phyloP scores from a whole-genome alignment of 208 protist species.

The Trypanosoma platydactyli region DNA sequence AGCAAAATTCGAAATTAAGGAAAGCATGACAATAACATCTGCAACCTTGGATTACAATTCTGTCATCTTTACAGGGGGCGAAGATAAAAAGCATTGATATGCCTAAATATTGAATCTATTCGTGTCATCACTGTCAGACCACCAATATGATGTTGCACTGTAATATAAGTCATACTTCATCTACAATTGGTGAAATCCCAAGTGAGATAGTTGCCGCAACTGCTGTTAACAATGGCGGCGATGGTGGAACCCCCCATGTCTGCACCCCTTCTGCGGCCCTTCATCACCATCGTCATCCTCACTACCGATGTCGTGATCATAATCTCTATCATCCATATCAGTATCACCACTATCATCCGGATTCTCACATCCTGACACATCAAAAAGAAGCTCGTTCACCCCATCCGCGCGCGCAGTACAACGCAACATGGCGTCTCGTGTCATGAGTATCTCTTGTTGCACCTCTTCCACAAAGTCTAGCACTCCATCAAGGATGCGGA shows the following conservation, averaged over 20 bases:
- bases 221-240: not conserved
- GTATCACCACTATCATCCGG: not conserved
- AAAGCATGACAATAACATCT: no score
- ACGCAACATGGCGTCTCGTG: slow-evolving; percentile 26
- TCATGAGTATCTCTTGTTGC: slow-evolving; percentile 47
- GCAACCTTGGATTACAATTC: no score
- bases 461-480: slow-evolving; percentile 77
- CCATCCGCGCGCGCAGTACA: not conserved
- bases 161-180: not conserved
- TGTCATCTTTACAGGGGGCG: no score
- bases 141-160: no score
- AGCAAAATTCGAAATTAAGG: no score
- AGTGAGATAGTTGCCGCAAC: not conserved
- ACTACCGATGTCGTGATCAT: not conserved
- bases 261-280: no score
- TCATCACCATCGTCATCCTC: no score
- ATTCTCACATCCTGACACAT: not conserved
- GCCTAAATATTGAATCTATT: slow-evolving; percentile 9
- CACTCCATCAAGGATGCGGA: slow-evolving; percentile 66
- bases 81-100: not conserved
- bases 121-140: not conserved
- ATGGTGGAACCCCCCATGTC: not conserved
- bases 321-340: not conserved
- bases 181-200: not conserved
- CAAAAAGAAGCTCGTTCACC: slow-evolving; percentile 1